These are phyloP conservation scores for Gossypium davidsonii DNA, from an alignment of 441 rosid genomes.

Conservation along the genomic window DNA sequence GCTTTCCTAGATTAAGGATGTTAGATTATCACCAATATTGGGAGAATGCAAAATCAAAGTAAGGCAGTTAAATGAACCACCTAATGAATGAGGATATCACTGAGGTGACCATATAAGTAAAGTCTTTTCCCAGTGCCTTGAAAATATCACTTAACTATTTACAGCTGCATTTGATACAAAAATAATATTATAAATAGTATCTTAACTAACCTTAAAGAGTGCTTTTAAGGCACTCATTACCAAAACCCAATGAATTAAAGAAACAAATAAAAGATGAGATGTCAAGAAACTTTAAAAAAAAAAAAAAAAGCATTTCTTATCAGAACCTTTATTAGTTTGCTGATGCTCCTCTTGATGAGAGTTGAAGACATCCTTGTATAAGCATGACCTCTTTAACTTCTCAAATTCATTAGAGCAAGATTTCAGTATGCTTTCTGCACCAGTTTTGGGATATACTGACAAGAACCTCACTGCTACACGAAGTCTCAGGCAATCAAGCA, in stretches of 20 bases:
- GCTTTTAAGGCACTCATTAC: neutral
- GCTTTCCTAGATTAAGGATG: neutral
- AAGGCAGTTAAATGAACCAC: neutral
- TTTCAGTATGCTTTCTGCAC: slow-evolving; percentile 66
- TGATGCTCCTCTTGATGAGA: slow-evolving; percentile 37
- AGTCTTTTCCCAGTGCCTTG: neutral
- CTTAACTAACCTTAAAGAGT: neutral
- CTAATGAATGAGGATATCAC: neutral
- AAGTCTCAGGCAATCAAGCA: slow-evolving; percentile 70
- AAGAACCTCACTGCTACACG: slow-evolving; percentile 76
- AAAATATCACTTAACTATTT: neutral
- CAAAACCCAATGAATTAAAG: neutral
- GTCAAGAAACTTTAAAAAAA: neutral
- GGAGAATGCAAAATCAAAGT: neutral
- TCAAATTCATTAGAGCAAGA: slow-evolving; percentile 68
- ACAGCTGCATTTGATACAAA: neutral
- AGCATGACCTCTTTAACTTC: slow-evolving; percentile 56
- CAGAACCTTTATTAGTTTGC: slow-evolving; percentile 37
- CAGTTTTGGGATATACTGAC: slow-evolving; percentile 63
- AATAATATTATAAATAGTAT: neutral
- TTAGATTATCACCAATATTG: neutral
- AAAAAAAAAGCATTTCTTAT: neutral
- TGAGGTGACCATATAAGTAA: neutral
- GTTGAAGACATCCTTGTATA: slow-evolving; percentile 39
- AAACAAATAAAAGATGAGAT: neutral